These are phyloP conservation scores for Triticum timopheevii DNA, from an alignment of 176 grass and related monocot species.

Conservation along the genomic window DNA sequence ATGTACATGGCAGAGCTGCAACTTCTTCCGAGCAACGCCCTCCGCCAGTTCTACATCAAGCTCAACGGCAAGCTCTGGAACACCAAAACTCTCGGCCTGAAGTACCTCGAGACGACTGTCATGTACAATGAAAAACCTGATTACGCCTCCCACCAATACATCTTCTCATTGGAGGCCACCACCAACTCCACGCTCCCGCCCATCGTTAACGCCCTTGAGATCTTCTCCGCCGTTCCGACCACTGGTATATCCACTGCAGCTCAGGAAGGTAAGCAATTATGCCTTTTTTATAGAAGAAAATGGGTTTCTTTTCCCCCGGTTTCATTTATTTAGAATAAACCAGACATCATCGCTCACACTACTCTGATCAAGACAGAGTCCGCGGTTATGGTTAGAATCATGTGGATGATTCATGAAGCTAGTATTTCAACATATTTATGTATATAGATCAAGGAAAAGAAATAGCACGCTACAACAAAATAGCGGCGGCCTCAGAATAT, in stretches of 20 bases:
- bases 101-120: neutral
- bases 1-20: slow-evolving; percentile 46
- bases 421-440: neutral
- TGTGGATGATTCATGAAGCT: neutral
- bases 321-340: too few species aligned
- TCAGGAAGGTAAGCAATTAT: slow-evolving; percentile 38
- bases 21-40: slow-evolving; percentile 4
- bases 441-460: too few species aligned
- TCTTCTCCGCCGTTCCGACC: slow-evolving; percentile 39
- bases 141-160: neutral
- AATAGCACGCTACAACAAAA: too few species aligned
- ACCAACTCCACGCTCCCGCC: slow-evolving; percentile 55
- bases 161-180: slow-evolving; percentile 41
- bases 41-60: slow-evolving; percentile 43
- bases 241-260: slow-evolving; percentile 14
- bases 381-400: neutral
- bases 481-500: too few species aligned
- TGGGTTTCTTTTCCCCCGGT: too few species aligned
- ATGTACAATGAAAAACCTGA: neutral
- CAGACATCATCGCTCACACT: too few species aligned
- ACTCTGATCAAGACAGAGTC: too few species aligned
- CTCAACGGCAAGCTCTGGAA: slow-evolving; percentile 16
- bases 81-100: neutral
- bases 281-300: too few species aligned
- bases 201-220: slow-evolving; percentile 50